These are phyloP conservation scores for Globisporangium camurandrum DNA, from an alignment of 352 stramenopile genomes.

Conservation along the genomic window DNA sequence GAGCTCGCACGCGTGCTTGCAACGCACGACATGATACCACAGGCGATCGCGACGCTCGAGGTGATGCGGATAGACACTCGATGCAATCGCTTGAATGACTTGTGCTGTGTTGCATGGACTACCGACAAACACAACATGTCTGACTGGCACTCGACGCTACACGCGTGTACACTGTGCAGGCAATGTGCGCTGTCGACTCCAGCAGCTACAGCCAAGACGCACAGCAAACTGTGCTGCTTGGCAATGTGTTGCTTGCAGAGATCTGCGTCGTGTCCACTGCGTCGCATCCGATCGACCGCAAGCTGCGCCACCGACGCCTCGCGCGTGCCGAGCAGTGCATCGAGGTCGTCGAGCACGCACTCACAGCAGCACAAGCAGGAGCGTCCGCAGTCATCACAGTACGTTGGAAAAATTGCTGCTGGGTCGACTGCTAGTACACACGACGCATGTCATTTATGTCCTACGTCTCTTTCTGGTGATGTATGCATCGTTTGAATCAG, in stretches of 20 bases:
- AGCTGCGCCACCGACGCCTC: conserved; percentile 47
- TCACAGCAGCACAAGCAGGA: conserved; percentile 12
- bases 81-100: neutral
- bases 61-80: conserved; percentile 11
- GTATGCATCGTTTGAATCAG: conserved; percentile 13
- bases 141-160: no score
- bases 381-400: conserved; percentile 2
- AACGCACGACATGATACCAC: conserved; percentile 26
- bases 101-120: neutral
- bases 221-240: conserved; percentile 18
- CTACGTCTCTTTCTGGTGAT: neutral
- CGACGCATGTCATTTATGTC: neutral
- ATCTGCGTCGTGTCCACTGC: conserved; percentile 36
- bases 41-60: conserved; percentile 44
- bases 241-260: conserved; percentile 51
- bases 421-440: neutral
- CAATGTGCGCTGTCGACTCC: conserved; percentile 19
- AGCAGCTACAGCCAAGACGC: conserved; percentile 10
- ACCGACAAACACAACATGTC: no score
- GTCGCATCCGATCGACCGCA: conserved; percentile 30
- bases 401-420: neutral
- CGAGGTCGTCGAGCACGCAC: conserved; percentile 15
- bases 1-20: conserved; percentile 39
- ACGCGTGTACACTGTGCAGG: conserved; percentile 10
- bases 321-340: conserved; percentile 40